These are phyloP conservation scores for Mycocentrospora acerina DNA, from an alignment of 2,329 filamentous ascomycete genomes.

Conservation along the genomic window DNA sequence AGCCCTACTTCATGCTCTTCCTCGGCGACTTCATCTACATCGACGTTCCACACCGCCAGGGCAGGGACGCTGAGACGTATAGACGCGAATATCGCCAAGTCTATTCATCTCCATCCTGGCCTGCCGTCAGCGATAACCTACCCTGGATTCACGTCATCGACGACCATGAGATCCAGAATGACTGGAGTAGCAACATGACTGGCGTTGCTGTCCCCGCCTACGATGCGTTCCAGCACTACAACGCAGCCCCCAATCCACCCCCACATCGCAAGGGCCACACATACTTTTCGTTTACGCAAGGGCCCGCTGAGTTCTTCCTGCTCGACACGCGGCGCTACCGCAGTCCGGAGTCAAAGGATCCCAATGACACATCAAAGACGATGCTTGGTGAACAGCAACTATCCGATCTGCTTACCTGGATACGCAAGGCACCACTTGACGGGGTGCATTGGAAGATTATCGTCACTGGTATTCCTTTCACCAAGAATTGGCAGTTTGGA, in stretches of 20 bases:
- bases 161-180: constrained; percentile 94
- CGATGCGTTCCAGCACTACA: constrained; percentile 85
- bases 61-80: constrained; percentile 72
- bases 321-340: constrained; percentile 89
- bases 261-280: constrained; percentile 64
- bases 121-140: constrained; percentile 70
- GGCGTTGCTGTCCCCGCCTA: constrained; percentile 77
- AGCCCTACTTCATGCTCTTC: constrained; percentile 71
- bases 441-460: constrained; percentile 94
- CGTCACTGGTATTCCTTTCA: constrained; percentile 88
- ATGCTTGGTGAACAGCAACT: constrained; percentile 85
- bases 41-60: constrained; percentile 82
- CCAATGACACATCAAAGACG: constrained; percentile 68
- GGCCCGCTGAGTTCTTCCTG: constrained; percentile 92
- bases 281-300: constrained; percentile 87
- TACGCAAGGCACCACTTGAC: constrained; percentile 68
- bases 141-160: constrained; percentile 98
- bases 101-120: constrained; percentile 95
- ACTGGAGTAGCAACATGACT: constrained; percentile 82
- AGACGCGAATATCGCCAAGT: constrained; percentile 90
- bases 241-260: constrained; percentile 82
- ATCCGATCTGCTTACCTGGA: constrained; percentile 74
- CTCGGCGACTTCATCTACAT: constrained; percentile 88
- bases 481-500: constrained; percentile 94
- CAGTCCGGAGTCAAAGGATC: constrained; percentile 64